Evolutionary conservation across 2,329 filamentous ascomycete genomes (phyloP), one percentile per base, ranked within the genome.

Genomic region (Aspergillus thermomutatus): DNA sequence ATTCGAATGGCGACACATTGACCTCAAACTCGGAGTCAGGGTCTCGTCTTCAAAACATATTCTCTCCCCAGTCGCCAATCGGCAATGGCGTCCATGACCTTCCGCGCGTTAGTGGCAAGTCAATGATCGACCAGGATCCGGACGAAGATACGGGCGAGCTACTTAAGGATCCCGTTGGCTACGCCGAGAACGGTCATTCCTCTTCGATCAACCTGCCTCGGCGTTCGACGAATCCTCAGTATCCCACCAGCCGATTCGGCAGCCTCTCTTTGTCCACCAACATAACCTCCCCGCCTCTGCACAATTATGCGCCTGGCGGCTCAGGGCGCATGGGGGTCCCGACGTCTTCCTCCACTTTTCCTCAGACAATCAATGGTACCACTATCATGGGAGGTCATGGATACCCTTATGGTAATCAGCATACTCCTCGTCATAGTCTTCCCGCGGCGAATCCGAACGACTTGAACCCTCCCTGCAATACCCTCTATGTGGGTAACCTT

Each of bases 381-480:
- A 79, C 74, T 54, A 74, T 77, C 57, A 75, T 75, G 6, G 71
- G 77, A 14, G 82, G 79, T 53, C 76, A 79, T 48, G 79, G 79
- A 56, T 88, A 82, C 66, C 82, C 83, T 61, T 79, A 84, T 61
- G 79, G 79, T 40, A 80, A 77, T 53, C 81, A 84, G 58, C 89
- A 83, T 64, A 72, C 80, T 78, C 61, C 82, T 80, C 67, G 77
- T n/a, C 85, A 86, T 60, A 88, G 87, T 59, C 90, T 91, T 60
- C 93, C 93, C 14, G 89, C 92, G 0, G 90, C 91, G 59, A 97
- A 97, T 64, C 93, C 92, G 0, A 92, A 93, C 11, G 93, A 99
- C 69, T 90, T 97, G 74, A 97, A 97, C 66, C 93, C 93, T 1
- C 94, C 94, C 0, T 97, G 94, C 82, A 97, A 99, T 71, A 99